phyloP scores from a whole-genome alignment of 176 grass and related monocot species.

The Saccharum spontaneum region DNA sequence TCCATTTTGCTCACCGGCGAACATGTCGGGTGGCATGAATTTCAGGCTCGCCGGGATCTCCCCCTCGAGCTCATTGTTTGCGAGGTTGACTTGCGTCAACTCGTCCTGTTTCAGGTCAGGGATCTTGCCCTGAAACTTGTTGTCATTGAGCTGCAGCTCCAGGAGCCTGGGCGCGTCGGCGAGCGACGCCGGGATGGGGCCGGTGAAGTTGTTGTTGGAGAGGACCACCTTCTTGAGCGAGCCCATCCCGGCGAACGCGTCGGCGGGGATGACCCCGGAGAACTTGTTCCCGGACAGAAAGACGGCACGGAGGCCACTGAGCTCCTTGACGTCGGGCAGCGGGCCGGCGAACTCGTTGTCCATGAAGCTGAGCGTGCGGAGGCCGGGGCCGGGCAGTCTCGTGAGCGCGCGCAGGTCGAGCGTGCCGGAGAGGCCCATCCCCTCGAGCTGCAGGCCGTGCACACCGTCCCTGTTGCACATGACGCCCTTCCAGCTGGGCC shows the following conservation, averaged over 20 bases:
- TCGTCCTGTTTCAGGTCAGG: constrained; percentile 56
- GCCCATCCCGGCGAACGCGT: constrained; percentile 68
- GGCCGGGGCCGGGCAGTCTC: constrained; percentile 2
- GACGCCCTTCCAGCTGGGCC: constrained; percentile 60
- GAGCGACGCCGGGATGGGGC: constrained; percentile 69
- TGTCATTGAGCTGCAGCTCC: constrained; percentile 56
- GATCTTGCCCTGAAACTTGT: constrained; percentile 66
- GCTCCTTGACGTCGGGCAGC: constrained; percentile 58
- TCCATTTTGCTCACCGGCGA: constrained; percentile 48
- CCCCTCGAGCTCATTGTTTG: constrained; percentile 68
- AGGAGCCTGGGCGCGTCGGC: constrained; percentile 54
- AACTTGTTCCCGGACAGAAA: constrained; percentile 74
- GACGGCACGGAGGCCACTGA: constrained; percentile 47
- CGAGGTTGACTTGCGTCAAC: constrained; percentile 51
- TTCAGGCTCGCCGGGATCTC: constrained; percentile 55
- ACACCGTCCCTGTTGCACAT: constrained; percentile 57
- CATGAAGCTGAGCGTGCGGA: constrained; percentile 75
- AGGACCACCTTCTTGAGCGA: constrained; percentile 75
- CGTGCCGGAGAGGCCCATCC: constrained; percentile 57
- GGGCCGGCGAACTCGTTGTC: constrained; percentile 65
- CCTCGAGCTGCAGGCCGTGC: constrained; percentile 77
- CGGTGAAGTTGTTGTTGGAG: constrained; percentile 61
- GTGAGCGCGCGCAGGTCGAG: constrained; percentile 54
- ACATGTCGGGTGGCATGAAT: constrained; percentile 36
- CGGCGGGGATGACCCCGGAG: constrained; percentile 59